Evolutionary conservation across 2,329 filamentous ascomycete species (phyloP), one percentile per base, ranked within the genome.

Genomic region (Diaporthe aspalathi): DNA sequence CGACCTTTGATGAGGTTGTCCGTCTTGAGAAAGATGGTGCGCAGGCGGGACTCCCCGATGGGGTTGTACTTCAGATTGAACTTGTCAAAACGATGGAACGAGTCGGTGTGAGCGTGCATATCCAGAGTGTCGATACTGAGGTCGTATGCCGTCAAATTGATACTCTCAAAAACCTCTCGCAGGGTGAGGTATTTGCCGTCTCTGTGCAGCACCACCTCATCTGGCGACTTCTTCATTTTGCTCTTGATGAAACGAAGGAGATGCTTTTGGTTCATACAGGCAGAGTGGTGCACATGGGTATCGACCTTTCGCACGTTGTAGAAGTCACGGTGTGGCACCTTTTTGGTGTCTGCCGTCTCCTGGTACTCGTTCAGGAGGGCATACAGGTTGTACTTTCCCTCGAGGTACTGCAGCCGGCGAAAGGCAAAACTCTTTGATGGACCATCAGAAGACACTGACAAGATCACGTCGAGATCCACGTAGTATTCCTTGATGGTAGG

Each of bases 251-350:
- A 99, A 68, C 96, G 94, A 73, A 99, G 85, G 70, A 99, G 84
- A 87, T 99, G 96, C 83, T 99, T 99, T 82, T 99, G 96, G 79
- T 99, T 99, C 96, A 99, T 99, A 81, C 96, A 99, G 29, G 96
- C 96, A 20, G 96, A 99, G 81, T 99, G 96, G 80, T 99, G 96
- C 76, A 99, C 96, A 87, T 99, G 96, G 11, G 96, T 99, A 79
- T 99, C 96, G 65, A 99, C 96, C 81, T 99, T 99, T 79, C 96
- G 90, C 62, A 99, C 96, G 79, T 99, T 99, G 85, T 99, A 99
- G 79, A 99, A 99, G 82, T 99, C 96, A 84, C 96, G 91, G 82
- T 99, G 96, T 3, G 96, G 96, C 68, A 98, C 96, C 77, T 93
- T 95, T 81, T 99, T 99, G 80, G 94, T 98, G 84, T 99, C 96